Conservation (phyloP, 306 rosid genomes). For the Vigna mungo region DNA sequence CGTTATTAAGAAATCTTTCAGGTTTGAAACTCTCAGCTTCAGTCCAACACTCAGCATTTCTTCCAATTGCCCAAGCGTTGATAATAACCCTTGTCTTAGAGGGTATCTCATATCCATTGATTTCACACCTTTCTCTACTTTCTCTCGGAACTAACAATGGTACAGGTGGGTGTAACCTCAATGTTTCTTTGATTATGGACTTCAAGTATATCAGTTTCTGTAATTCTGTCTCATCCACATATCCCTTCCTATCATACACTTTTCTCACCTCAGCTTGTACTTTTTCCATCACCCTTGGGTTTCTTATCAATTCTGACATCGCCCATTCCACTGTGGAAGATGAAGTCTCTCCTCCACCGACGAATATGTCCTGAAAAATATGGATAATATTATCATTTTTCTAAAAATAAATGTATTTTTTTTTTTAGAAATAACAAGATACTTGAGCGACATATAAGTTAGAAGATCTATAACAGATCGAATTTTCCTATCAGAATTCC, state of each 20-base stretch:
- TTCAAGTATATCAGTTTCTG: not conserved
- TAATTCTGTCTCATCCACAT: not conserved
- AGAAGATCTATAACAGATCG: no score
- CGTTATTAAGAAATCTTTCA: not conserved
- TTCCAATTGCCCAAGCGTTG: slow-evolving; percentile 17
- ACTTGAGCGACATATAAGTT: no score
- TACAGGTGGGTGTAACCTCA: not conserved
- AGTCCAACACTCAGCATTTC: not conserved
- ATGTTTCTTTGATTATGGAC: not conserved
- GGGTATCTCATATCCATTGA: slow-evolving; percentile 7
- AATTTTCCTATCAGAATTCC: no score
- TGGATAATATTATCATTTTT: no score
- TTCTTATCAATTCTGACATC: slow-evolving; percentile 14
- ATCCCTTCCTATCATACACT: not conserved
- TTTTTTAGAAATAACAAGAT: no score
- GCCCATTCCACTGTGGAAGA: not conserved
- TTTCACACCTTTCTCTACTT: not conserved
- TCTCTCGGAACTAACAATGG: not conserved
- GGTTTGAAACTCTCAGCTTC: slow-evolving; percentile 6
- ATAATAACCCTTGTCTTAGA: not conserved
- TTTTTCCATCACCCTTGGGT: not conserved
- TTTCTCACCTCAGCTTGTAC: slow-evolving; percentile 5
- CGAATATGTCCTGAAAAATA: not conserved
- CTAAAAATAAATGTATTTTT: no score
- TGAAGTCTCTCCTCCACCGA: not conserved